phyloP scores from a whole-genome alignment of 805 yeast genomes.

The Ogataea allantospora region DNA sequence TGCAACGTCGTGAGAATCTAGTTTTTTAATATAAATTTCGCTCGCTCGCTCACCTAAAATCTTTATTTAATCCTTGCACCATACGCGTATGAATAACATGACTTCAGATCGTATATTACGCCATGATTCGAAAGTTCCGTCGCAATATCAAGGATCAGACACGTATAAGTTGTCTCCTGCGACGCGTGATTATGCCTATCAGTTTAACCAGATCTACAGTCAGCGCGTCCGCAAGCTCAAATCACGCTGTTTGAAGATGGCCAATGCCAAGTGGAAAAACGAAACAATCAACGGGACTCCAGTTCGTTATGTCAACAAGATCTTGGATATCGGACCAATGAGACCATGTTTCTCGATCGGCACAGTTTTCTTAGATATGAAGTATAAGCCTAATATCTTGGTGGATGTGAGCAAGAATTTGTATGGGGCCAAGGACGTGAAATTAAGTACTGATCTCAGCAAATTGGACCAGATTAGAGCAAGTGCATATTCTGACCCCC shows the following conservation, averaged over 20 bases:
- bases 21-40: too few species aligned
- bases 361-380: slow-evolving; percentile 80
- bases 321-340: slow-evolving; percentile 61
- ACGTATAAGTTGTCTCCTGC: slow-evolving; percentile 17
- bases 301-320: slow-evolving; percentile 40
- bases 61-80: slow-evolving; percentile 9
- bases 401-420: slow-evolving; percentile 68
- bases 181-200: slow-evolving; percentile 47
- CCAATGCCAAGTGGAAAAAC: slow-evolving; percentile 40
- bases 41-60: too few species aligned
- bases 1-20: not conserved
- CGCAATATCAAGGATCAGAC: slow-evolving; percentile 9
- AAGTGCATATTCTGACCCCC: slow-evolving; percentile 52
- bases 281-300: slow-evolving; percentile 37
- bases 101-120: slow-evolving; percentile 25
- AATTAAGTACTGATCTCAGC: slow-evolving; percentile 16
- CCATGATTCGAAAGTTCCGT: slow-evolving; percentile 14
- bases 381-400: slow-evolving; percentile 79
- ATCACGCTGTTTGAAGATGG: slow-evolving; percentile 45
- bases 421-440: slow-evolving; percentile 47
- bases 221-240: slow-evolving; percentile 49
- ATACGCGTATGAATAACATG: slow-evolving; percentile 17
- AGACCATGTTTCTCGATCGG: slow-evolving; percentile 82
- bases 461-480: slow-evolving; percentile 32
- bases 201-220: slow-evolving; percentile 57